Evolutionary conservation across 1,284 basidiomycete genomes (phyloP).

Genomic region (Cryptococcus amylolentus): DNA sequence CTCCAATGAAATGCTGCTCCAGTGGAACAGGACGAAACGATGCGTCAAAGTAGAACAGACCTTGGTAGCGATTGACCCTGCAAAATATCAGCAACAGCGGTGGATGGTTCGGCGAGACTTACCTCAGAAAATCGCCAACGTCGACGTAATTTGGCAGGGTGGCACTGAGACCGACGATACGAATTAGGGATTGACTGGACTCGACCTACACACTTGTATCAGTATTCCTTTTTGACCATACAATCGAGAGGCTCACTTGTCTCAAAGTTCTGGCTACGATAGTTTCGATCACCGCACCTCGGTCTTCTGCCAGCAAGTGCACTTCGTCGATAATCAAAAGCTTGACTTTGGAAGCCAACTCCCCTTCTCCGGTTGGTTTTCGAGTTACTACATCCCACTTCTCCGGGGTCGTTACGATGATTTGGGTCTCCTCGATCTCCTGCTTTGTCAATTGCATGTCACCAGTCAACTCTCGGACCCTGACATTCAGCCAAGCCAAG

Average conservation of each 20-base stretch:
- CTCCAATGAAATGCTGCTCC: constrained; percentile 95
- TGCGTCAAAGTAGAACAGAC: constrained; percentile 98
- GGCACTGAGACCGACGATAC: constrained; percentile 97
- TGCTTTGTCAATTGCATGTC: constrained; percentile 97
- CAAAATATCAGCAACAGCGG: constrained; percentile 1
- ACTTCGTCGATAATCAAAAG: constrained; percentile 98
- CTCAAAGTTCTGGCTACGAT: constrained; percentile 94
- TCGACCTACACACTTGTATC: constrained; percentile 63
- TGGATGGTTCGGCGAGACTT: constrained; percentile 12
- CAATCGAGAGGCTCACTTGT: constrained; percentile 58
- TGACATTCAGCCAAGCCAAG: constrained; percentile 82
- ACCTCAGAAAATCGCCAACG: constrained; percentile 92
- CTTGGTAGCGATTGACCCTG: constrained; percentile 82
- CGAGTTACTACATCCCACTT: constrained; percentile 99
- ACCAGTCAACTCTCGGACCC: constrained; percentile 90
- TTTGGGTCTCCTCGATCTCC: constrained; percentile 93
- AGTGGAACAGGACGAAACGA: constrained; percentile 96
- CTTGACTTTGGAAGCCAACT: constrained; percentile 85
- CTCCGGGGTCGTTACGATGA: constrained; percentile 98
- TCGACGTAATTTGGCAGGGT: constrained; percentile 97
- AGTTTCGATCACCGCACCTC: constrained; percentile 96
- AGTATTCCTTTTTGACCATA: background rate
- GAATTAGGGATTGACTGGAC: constrained; percentile 91
- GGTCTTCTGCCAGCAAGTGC: constrained; percentile 94
- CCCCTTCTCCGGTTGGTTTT: constrained; percentile 94